Evolutionary conservation across 257 asterid species (phyloP).

Genomic region (Fraxinus americana): DNA sequence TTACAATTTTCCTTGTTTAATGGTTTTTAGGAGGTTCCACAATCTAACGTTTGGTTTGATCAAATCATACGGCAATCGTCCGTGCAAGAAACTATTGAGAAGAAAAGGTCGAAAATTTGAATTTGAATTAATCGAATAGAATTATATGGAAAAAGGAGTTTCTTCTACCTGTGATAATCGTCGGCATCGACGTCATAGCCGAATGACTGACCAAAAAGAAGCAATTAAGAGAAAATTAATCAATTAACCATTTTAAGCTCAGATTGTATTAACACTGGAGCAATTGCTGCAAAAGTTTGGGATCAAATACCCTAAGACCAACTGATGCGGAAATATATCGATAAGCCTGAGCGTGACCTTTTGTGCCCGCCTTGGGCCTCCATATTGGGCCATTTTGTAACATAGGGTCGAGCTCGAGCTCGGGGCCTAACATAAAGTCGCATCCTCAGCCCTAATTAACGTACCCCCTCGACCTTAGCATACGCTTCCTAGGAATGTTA

Average conservation of each 20-base stretch:
- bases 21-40: constrained; percentile 53
- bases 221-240: not conserved
- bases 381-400: no score
- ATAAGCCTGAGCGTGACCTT: no score
- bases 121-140: not conserved
- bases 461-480: no score
- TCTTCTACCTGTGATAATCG: constrained; percentile 75
- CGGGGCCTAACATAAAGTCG: no score
- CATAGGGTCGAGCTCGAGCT: no score
- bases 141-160: not conserved
- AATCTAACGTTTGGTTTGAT: constrained; percentile 63
- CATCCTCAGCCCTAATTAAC: no score
- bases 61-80: constrained; percentile 77
- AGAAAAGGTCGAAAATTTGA: not conserved
- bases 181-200: constrained; percentile 76
- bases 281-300: not conserved
- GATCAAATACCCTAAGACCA: constrained; percentile 71
- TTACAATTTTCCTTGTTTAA: constrained; percentile 73
- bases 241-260: not conserved
- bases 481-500: no score
- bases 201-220: constrained; percentile 48
- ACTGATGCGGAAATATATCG: no score
- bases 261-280: not conserved
- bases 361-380: no score
- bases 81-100: constrained; percentile 68